Evolutionary conservation across 2,329 filamentous ascomycete genomes (phyloP).

Genomic region (Myriangium duriaei): DNA sequence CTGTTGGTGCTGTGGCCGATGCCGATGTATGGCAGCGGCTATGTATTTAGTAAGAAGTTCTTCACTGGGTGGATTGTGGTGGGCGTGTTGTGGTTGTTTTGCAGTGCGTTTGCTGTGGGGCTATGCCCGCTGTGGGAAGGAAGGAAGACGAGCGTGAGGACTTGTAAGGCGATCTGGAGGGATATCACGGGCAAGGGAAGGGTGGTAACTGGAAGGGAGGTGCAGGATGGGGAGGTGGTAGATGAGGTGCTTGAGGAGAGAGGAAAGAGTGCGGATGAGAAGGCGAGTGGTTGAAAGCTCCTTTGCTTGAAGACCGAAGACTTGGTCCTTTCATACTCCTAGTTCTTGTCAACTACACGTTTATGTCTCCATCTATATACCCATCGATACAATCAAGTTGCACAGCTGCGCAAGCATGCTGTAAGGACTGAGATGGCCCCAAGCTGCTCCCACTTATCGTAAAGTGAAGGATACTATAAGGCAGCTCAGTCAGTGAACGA

Average conservation of each 20-base stretch:
- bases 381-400: too few species aligned
- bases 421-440: too few species aligned
- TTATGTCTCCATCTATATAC: too few species aligned
- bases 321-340: too few species aligned
- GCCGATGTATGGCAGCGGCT: slow-evolving; percentile 73
- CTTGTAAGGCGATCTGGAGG: slow-evolving; percentile 46
- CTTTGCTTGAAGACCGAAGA: too few species aligned
- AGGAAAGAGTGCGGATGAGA: slow-evolving; percentile 1
- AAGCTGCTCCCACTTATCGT: too few species aligned
- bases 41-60: slow-evolving; percentile 71
- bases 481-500: too few species aligned
- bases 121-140: slow-evolving; percentile 75
- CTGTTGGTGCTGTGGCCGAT: slow-evolving; percentile 82
- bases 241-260: slow-evolving; percentile 18
- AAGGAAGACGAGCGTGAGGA: slow-evolving; percentile 50
- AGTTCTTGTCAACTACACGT: too few species aligned
- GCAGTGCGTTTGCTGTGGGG: slow-evolving; percentile 58
- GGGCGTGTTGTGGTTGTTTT: slow-evolving; percentile 70
- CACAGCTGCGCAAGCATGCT: too few species aligned
- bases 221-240: slow-evolving; percentile 16
- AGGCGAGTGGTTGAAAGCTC: background rate
- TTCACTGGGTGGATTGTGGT: slow-evolving; percentile 64
- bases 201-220: slow-evolving; percentile 20
- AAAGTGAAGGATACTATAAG: too few species aligned
- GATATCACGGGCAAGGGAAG: slow-evolving; percentile 40